Conservation (phyloP, 768 basidiomycete species). For the Mycena crocata region DNA sequence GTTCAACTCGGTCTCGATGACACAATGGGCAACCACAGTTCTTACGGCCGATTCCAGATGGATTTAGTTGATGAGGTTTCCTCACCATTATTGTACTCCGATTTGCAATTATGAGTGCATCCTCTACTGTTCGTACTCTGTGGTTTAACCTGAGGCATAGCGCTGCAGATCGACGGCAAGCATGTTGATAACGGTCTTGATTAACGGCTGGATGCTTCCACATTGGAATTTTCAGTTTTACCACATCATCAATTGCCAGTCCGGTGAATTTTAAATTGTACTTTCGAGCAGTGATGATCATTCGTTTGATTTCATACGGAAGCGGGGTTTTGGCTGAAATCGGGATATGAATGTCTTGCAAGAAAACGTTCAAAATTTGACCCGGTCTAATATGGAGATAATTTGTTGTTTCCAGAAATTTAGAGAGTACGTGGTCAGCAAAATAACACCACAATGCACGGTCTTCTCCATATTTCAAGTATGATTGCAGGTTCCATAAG, state of each 20-base stretch:
- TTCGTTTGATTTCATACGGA: too few species aligned
- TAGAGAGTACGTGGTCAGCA: background rate
- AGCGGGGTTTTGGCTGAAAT: too few species aligned
- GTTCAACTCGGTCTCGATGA: background rate
- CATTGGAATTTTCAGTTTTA: conserved; percentile 9
- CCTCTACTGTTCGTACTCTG: background rate
- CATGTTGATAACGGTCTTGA: background rate
- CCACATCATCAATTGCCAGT: background rate
- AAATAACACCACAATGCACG: background rate
- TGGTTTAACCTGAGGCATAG: background rate
- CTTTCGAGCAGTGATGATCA: too few species aligned
- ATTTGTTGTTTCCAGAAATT: background rate
- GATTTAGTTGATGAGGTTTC: conserved; percentile 8
- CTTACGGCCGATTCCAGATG: background rate
- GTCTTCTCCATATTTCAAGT: background rate
- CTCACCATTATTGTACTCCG: background rate
- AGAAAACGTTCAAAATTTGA: too few species aligned
- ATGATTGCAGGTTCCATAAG: background rate
- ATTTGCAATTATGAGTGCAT: background rate
- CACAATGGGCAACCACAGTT: conserved; percentile 7
- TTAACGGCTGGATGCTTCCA: background rate
- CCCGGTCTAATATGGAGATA: too few species aligned
- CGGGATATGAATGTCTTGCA: too few species aligned
- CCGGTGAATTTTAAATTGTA: background rate
- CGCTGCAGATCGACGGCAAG: background rate